These are phyloP conservation scores for Alliaria petiolata DNA, from an alignment of 345 rosid genomes.

Conservation along the genomic window DNA sequence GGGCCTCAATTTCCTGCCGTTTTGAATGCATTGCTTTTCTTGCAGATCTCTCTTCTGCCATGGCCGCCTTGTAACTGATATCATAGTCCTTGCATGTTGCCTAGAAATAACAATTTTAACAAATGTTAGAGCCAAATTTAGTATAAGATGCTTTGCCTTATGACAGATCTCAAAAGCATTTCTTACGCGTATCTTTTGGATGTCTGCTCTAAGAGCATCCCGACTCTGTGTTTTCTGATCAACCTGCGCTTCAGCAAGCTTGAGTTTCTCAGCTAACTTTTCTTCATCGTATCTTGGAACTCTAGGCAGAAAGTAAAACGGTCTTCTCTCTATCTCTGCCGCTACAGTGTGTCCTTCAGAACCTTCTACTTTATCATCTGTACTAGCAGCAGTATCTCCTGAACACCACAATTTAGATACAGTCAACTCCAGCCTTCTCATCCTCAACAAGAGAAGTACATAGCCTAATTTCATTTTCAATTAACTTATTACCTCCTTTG, in stretches of 20 bases:
- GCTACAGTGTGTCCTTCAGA: constrained; percentile 37
- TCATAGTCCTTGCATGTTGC: constrained; percentile 40
- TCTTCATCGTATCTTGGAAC: constrained; percentile 65
- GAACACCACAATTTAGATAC: constrained; percentile 19
- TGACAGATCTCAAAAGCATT: background rate
- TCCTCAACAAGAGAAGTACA: constrained; percentile 9
- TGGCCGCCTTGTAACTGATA: constrained; percentile 41
- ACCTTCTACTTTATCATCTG: constrained; percentile 34
- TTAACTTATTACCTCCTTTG: constrained; percentile 25
- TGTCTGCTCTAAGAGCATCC: constrained; percentile 54
- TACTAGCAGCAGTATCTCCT: constrained; percentile 8
- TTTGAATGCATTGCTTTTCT: constrained; percentile 52
- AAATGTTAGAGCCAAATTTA: constrained; percentile 12
- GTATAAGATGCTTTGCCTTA: constrained; percentile 12
- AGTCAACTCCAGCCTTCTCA: constrained; percentile 23
- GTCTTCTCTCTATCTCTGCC: constrained; percentile 45
- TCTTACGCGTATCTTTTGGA: constrained; percentile 48
- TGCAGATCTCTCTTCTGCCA: constrained; percentile 57
- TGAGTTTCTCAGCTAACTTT: constrained; percentile 49
- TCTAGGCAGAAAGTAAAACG: constrained; percentile 51
- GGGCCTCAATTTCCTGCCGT: constrained; percentile 64
- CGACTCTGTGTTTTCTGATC: constrained; percentile 61
- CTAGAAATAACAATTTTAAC: constrained; percentile 36
- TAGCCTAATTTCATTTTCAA: constrained; percentile 16
- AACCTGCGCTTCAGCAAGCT: constrained; percentile 45